Percentiles rank a stretch among this genome's conserved stretches.
Evolutionary conservation across 352 stramenopile species (phyloP).

Genomic region (Thalassiosira mediterranea): DNA sequence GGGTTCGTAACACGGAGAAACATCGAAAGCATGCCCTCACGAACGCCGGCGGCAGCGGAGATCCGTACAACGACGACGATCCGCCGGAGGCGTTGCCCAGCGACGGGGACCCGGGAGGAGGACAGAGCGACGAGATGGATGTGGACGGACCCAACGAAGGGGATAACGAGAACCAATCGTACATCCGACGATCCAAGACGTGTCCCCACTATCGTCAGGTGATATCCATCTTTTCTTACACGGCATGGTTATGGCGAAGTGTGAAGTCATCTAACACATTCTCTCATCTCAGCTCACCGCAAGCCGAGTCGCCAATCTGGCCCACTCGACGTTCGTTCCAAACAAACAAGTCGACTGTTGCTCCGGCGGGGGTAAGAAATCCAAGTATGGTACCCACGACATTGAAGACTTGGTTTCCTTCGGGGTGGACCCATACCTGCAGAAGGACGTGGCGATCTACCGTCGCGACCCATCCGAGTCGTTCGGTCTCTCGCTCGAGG

Average conservation of each 20-base stretch:
- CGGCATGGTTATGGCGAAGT: too few relatives aligned
- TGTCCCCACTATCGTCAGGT: conserved; percentile 80
- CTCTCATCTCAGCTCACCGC: too few relatives aligned
- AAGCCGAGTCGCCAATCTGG: conserved; percentile 36
- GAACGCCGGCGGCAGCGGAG: conserved; percentile 7
- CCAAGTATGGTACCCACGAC: conserved; percentile 71
- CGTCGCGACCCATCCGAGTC: conserved; percentile 25
- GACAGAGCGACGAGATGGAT: conserved; percentile 11
- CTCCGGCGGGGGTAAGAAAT: conserved; percentile 59
- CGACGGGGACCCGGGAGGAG: conserved; percentile 17
- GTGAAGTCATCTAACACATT: too few relatives aligned
- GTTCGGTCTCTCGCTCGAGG: conserved; percentile 48
- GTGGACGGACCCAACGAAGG: conserved; percentile 28
- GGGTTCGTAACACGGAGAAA: conserved; percentile 67
- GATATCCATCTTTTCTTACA: too few relatives aligned
- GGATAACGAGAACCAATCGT: conserved; percentile 23
- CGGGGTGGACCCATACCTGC: conserved; percentile 60
- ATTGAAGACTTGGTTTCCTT: conserved; percentile 81
- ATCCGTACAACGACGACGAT: conserved; percentile 66
- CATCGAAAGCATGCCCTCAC: conserved; percentile 49
- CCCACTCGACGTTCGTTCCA: conserved; percentile 50
- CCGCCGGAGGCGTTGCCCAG: conserved; percentile 36
- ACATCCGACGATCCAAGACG: conserved; percentile 33
- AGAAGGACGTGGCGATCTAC: conserved; percentile 68
- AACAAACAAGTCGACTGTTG: conserved; percentile 50